Evolutionary conservation across 495 filamentous ascomycete genomes (phyloP).

Genomic region (Aspergillus avenaceus): DNA sequence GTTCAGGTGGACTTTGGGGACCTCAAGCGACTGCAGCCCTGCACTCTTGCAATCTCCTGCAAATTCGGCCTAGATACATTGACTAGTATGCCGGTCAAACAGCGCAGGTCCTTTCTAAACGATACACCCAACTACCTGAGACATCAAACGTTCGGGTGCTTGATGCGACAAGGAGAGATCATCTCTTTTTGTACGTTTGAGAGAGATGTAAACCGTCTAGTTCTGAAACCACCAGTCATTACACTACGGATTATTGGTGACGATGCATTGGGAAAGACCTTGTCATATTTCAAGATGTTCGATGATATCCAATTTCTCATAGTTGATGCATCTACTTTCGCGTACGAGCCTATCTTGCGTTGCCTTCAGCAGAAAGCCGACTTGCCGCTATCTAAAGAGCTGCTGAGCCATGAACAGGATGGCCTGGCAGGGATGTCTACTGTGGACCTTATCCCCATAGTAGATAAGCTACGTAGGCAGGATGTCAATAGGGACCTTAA

Average conservation of each 20-base stretch:
- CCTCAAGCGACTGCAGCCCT: conserved; percentile 26
- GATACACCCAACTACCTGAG: conserved; percentile 49
- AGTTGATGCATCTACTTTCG: conserved; percentile 64
- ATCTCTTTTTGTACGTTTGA: conserved; percentile 61
- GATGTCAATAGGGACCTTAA: conserved; percentile 16
- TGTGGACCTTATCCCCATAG: conserved; percentile 16
- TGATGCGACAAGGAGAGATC: conserved; percentile 47
- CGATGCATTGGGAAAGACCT: conserved; percentile 35
- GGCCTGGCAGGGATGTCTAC: conserved; percentile 14
- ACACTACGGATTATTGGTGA: conserved; percentile 48
- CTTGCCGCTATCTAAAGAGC: conserved; percentile 47
- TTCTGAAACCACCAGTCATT: conserved; percentile 41
- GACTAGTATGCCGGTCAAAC: conserved; percentile 10
- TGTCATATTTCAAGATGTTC: conserved; percentile 33
- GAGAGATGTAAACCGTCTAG: conserved; percentile 51
- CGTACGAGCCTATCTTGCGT: conserved; percentile 65
- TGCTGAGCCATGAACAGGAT: conserved; percentile 36
- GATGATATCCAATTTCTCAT: conserved; percentile 43
- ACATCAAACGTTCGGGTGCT: conserved; percentile 59
- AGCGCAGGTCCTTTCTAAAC: conserved; percentile 43
- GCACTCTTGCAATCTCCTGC: conserved; percentile 42
- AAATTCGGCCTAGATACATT: conserved; percentile 43
- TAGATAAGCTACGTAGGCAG: conserved; percentile 16
- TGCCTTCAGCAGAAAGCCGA: conserved; percentile 54
- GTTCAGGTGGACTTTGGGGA: conserved; percentile 25